Conservation (phyloP, 2,329 filamentous ascomycete species). For the Fusarium sublunatum region DNA sequence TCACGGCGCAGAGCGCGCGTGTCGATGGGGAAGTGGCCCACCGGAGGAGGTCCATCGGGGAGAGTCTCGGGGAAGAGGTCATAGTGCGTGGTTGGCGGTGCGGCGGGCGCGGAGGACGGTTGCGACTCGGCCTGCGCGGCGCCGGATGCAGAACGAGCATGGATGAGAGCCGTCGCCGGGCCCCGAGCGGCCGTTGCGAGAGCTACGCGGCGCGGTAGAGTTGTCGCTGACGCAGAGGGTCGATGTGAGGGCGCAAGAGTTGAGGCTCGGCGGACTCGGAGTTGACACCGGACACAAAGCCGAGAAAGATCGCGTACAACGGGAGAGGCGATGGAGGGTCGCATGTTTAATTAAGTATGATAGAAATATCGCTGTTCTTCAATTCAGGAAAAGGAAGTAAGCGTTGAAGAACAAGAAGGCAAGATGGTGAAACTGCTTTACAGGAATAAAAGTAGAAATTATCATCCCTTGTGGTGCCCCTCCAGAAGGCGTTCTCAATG, state of each 20-base stretch:
- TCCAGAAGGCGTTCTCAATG: conserved; percentile 15
- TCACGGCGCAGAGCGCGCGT: conserved; percentile 78
- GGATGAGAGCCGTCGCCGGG: conserved; percentile 5
- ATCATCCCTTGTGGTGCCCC: conserved; percentile 5
- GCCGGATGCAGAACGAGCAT: conserved; percentile 28
- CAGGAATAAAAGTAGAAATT: neutral
- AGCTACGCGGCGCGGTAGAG: conserved; percentile 12
- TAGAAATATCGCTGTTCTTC: neutral
- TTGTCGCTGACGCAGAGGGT: conserved; percentile 17
- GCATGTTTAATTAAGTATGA: conserved; percentile 39
- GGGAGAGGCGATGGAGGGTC: conserved; percentile 40
- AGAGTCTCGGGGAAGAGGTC: conserved; percentile 87
- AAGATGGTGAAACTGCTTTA: neutral
- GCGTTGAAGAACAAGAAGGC: neutral
- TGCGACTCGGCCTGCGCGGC: conserved; percentile 24
- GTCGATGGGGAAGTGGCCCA: conserved; percentile 80
- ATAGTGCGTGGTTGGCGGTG: conserved; percentile 72
- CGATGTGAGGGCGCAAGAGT: conserved; percentile 36
- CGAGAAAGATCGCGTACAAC: conserved; percentile 47
- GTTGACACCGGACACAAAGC: conserved; percentile 51
- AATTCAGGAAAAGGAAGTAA: neutral
- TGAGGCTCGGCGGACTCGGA: conserved; percentile 45
- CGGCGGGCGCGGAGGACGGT: conserved; percentile 16
- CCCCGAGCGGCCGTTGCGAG: conserved; percentile 8
- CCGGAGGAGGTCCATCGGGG: conserved; percentile 79